Percentiles rank a stretch among this genome's conserved stretches.
These are phyloP conservation scores for Caryopteris hybrid DNA, from an alignment of 305 asterid genomes.

Conservation along the genomic window DNA sequence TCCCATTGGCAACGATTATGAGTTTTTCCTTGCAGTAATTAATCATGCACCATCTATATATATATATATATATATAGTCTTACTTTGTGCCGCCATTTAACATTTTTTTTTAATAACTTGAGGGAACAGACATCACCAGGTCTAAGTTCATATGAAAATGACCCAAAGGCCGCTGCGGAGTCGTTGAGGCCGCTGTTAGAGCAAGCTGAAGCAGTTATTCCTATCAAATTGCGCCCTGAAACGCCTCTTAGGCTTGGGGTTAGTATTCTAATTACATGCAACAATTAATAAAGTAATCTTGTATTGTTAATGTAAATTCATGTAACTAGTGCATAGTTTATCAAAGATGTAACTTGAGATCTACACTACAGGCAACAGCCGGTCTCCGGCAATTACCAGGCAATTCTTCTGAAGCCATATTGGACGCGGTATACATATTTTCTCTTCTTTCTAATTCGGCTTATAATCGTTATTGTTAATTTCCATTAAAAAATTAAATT, in stretches of 20 bases:
- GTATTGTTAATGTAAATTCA: too few relatives aligned
- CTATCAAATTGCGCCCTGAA: slow-evolving; percentile 26
- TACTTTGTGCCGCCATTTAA: too few relatives aligned
- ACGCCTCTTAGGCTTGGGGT: slow-evolving; percentile 76
- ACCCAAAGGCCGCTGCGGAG: slow-evolving; percentile 53
- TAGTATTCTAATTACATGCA: neutral
- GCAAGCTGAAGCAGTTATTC: slow-evolving; percentile 52
- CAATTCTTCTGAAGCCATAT: slow-evolving; percentile 55
- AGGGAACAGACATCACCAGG: slow-evolving; percentile 48
- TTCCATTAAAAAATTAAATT: too few relatives aligned
- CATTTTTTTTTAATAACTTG: too few relatives aligned
- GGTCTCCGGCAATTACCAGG: slow-evolving; percentile 63
- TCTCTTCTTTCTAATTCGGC: neutral
- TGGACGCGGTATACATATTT: slow-evolving; percentile 47
- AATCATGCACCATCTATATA: neutral
- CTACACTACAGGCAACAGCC: slow-evolving; percentile 60
- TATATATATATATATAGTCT: neutral
- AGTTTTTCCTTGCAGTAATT: slow-evolving; percentile 24
- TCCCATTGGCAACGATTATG: slow-evolving; percentile 41
- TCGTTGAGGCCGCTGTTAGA: slow-evolving; percentile 44
- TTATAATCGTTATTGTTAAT: too few relatives aligned
- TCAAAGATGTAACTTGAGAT: neutral
- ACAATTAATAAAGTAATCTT: too few relatives aligned
- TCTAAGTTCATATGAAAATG: slow-evolving; percentile 51
- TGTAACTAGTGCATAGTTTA: too few relatives aligned